These are phyloP conservation scores for Fusarium sp. DNA, from an alignment of 2,329 filamentous ascomycete genomes.

Conservation along the genomic window DNA sequence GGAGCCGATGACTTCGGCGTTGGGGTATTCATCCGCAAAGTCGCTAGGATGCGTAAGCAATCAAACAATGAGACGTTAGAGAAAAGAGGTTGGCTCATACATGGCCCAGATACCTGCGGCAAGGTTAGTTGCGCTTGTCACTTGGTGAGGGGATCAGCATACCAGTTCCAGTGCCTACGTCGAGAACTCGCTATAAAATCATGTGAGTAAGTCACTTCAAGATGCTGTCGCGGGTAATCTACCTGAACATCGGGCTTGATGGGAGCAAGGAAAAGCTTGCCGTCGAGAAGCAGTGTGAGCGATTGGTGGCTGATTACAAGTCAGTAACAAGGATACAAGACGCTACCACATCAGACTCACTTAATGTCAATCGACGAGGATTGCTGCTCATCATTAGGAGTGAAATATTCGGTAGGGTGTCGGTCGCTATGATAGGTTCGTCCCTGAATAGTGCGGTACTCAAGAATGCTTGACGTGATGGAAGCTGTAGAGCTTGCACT, in stretches of 20 bases:
- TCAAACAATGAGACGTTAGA: rapidly evolving
- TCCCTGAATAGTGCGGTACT: slow-evolving; percentile 44
- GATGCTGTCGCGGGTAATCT: not conserved
- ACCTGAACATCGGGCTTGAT: slow-evolving; percentile 38
- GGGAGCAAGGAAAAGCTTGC: slow-evolving; percentile 41
- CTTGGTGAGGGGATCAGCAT: not conserved
- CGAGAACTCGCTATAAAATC: slow-evolving; percentile 28
- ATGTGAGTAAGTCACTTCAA: not conserved
- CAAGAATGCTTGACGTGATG: slow-evolving; percentile 41
- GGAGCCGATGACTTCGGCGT: slow-evolving; percentile 40
- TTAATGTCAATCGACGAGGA: slow-evolving; percentile 46
- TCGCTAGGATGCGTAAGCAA: slow-evolving; percentile 18
- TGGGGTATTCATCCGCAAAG: slow-evolving; percentile 41
- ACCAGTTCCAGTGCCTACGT: slow-evolving; percentile 25
- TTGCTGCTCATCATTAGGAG: slow-evolving; percentile 46
- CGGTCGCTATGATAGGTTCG: slow-evolving; percentile 45
- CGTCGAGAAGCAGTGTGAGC: slow-evolving; percentile 35
- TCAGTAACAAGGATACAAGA: not conserved
- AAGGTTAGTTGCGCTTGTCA: not conserved
- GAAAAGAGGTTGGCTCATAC: slow-evolving; percentile 5
- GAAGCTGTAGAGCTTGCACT: slow-evolving; percentile 47
- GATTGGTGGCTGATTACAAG: slow-evolving; percentile 37
- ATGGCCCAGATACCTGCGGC: slow-evolving; percentile 43
- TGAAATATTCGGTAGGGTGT: slow-evolving; percentile 44
- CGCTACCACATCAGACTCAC: slow-evolving; percentile 4